These are phyloP conservation scores for Penicillium cosmopolitanum DNA, from an alignment of 495 filamentous ascomycete species.

Conservation along the genomic window DNA sequence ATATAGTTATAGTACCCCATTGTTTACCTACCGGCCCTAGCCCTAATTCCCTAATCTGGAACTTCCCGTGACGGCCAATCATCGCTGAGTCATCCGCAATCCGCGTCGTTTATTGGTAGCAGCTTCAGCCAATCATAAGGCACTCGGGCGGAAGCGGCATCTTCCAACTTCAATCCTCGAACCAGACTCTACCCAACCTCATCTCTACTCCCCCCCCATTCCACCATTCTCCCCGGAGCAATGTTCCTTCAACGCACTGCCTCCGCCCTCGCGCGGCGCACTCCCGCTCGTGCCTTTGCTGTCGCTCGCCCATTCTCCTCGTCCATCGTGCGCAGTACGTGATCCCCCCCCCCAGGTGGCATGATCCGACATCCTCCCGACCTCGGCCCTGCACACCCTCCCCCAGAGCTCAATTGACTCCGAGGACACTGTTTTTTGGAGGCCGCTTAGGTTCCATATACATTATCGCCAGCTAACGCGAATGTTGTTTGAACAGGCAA, in stretches of 20 bases:
- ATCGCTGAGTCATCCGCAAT: slow-evolving; percentile 40
- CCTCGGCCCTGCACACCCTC: slow-evolving; percentile 17
- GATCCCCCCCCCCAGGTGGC: slow-evolving; percentile 27
- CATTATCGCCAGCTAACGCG: slow-evolving; percentile 33
- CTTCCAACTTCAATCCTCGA: slow-evolving; percentile 50
- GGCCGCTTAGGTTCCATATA: not conserved
- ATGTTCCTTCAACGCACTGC: slow-evolving; percentile 88
- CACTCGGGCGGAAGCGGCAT: slow-evolving; percentile 50
- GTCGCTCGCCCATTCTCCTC: slow-evolving; percentile 51
- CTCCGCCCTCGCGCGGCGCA: slow-evolving; percentile 71
- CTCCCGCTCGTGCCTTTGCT: slow-evolving; percentile 60
- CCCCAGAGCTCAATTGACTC: slow-evolving; percentile 26
- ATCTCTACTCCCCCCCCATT: slow-evolving; percentile 29
- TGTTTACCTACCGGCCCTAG: slow-evolving; percentile 20
- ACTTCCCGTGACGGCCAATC: slow-evolving; percentile 40
- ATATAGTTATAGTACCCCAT: too few species aligned
- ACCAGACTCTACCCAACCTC: slow-evolving; percentile 32
- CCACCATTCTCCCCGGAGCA: slow-evolving; percentile 41
- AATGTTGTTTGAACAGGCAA: slow-evolving; percentile 32
- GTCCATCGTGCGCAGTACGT: slow-evolving; percentile 53
- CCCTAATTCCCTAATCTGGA: slow-evolving; percentile 37
- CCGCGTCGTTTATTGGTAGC: slow-evolving; percentile 20
- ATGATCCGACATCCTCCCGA: slow-evolving; percentile 31
- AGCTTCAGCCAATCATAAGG: slow-evolving; percentile 26
- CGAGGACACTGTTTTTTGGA: slow-evolving; percentile 1